Evolutionary conservation across 495 filamentous ascomycete genomes (phyloP).

Genomic region (Thozetella sp.): DNA sequence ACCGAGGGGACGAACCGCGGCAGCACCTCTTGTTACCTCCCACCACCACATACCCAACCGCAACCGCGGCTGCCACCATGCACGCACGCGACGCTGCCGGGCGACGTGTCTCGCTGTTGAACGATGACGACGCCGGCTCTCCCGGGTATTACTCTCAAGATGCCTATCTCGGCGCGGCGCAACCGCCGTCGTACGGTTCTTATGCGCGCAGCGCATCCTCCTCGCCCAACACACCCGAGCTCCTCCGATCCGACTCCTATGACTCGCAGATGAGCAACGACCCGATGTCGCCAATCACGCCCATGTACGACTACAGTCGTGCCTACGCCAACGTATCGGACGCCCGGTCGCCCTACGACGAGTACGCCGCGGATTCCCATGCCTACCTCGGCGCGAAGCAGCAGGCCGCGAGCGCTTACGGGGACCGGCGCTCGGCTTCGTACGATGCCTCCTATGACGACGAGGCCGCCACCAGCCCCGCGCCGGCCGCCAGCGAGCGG

Average conservation of each 20-base stretch:
- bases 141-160: slow-evolving; percentile 7
- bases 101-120: slow-evolving; percentile 53
- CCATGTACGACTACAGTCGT: slow-evolving; percentile 35
- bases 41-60: slow-evolving; percentile 1
- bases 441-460: slow-evolving; percentile 26
- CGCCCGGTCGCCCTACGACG: slow-evolving; percentile 32
- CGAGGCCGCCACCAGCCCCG: slow-evolving; percentile 38
- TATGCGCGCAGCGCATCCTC: slow-evolving; percentile 31
- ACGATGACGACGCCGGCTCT: slow-evolving; percentile 40
- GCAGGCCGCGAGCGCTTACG: slow-evolving; percentile 21
- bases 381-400: slow-evolving; percentile 30
- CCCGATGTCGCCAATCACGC: slow-evolving; percentile 48
- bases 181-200: slow-evolving; percentile 7
- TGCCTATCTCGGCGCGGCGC: slow-evolving; percentile 6
- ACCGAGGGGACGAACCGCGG: background rate
- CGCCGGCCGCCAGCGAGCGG: slow-evolving; percentile 29
- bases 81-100: slow-evolving; percentile 50
- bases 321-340: slow-evolving; percentile 17
- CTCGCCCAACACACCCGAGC: slow-evolving; percentile 45
- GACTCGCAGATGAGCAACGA: slow-evolving; percentile 54
- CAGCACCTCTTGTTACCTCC: background rate
- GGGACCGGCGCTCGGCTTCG: slow-evolving; percentile 22
- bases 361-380: slow-evolving; percentile 30
- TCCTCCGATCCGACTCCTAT: slow-evolving; percentile 54
- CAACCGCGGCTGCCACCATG: slow-evolving; percentile 32